A percentile compares a stretch with the other conserved stretches of the same genome.
Conservation (phyloP, 345 rosid species). For the Clausena lansium region DNA sequence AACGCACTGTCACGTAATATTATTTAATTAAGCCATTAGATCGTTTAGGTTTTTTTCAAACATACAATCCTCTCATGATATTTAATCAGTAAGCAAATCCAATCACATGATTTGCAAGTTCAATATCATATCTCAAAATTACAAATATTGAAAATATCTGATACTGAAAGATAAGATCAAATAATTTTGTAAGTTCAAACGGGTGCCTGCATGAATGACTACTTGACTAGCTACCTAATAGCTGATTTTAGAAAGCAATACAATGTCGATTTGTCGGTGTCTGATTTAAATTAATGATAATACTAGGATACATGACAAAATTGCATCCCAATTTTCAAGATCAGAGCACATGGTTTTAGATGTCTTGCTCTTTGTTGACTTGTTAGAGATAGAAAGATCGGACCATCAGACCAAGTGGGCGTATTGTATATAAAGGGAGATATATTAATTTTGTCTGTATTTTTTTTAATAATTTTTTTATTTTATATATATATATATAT, state of each 20-base stretch:
- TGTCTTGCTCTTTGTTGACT: background rate
- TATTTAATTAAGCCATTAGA: too few species aligned
- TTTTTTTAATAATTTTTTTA: too few species aligned
- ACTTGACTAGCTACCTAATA: background rate
- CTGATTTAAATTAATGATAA: background rate
- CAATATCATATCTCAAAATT: background rate
- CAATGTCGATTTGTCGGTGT: background rate
- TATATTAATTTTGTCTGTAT: background rate
- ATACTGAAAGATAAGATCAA: background rate
- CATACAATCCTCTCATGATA: too few species aligned
- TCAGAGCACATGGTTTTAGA: background rate
- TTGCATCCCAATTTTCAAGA: background rate
- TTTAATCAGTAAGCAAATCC: background rate
- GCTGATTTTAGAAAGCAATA: background rate
- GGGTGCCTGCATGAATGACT: background rate
- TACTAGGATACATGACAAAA: background rate
- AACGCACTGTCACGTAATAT: too few species aligned
- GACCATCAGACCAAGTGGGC: background rate
- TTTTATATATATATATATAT: too few species aligned
- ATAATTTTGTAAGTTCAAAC: background rate
- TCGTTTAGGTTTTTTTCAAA: too few species aligned
- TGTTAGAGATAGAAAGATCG: background rate
- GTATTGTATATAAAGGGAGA: background rate
- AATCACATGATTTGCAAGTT: background rate
- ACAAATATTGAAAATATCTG: background rate